Evolutionary conservation across 495 filamentous ascomycete species (phyloP), one percentile per base, ranked within the genome.

Genomic region (Neurospora hispaniola): DNA sequence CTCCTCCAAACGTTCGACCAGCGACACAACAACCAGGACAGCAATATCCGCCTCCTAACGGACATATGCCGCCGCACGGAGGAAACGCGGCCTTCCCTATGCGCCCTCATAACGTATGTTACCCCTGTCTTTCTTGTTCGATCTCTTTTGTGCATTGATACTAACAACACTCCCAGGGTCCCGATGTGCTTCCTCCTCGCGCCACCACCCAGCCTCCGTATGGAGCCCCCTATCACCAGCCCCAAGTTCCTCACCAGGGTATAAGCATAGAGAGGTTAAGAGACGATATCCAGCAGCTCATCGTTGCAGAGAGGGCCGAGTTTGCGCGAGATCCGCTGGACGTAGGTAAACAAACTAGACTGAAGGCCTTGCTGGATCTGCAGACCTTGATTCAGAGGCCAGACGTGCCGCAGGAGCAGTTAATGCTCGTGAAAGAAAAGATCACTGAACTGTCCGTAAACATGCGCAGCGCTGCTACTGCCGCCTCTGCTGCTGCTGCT

Each of bases 351-450:
- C 90, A 94, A 82, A 89, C 88, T 73, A 91, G 90, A 77, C 82
- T 98, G 78, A 92, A 94, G 80, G 93, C 94, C 23, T 86, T 98
- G 75, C 82, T 96, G 81, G 93, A 95, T 81, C 87, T 98, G 74
- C 91, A 97, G 82, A 87, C 81, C 68, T 89, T 97, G 77, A 83
- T 98, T 81, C 87, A 91, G 78, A 89, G 85, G 75, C 92, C 93
- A 78, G 88, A 93, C 76, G 87, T 97, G 77, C 89, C 92, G 68
- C 90, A 89, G 78, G 89, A 94, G 75, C 90, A 96, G 83, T 85
- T 97, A 75, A 89, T 89, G 80, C 85, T 90, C 78, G 89, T 97
- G 76, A 89, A 90, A 79, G 89, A 93, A 76, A 91, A 93, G 85
- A 88, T 98, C 76, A 86, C 89, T 76, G 87, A 89, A 75, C 87